Base-by-base conservation (phyloP, 176 grass and related monocot species). In the Elymus sibiricus region DNA sequence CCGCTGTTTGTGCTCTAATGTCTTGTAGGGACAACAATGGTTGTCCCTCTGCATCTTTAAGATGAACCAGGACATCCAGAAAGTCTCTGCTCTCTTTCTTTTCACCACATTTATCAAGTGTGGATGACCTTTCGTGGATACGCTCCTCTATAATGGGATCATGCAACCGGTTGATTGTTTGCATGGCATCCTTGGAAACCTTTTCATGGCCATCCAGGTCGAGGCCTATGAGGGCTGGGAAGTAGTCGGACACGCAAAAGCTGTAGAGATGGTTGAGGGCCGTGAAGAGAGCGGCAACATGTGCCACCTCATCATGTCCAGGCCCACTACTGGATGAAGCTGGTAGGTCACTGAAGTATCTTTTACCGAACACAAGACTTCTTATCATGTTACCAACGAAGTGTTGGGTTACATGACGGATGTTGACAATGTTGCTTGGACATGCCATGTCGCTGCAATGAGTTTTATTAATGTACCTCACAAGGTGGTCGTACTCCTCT, bases 181-280 rank as follows among this genome's bases (percentile, higher is more conserved):
- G 79, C 37, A 67, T 46, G 9, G 37, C 83, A 3, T 85, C 34
- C 31, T 44, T 86, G 4, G 79, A 28, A 10, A 79, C 59, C 64
- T 47, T 88, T 55, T 93, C 88, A 7, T 93, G 82, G 3, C 88
- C 91, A 37, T 79, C 88, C 38, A 93, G 11, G 43, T 93, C 85
- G 7, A 88, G 69, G 5, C 81, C 84, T 7, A 79, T 47, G n/a
- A 90, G 38, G 0, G 24, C 44, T 1, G 91, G 88, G 59, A 86
- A 65, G 78, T 89, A 93, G 25, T 93, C 91, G 0, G 88, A 90
- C 16, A 89, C 61, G 9, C 82, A 86, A 2, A 93, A 90, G 29
- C 56, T 60, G 26, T 87, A 88, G 16, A 93, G 1, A 17, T 37
- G 34, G 24, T 42, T 70, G 2, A 90, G 70, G 22, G 63, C 22